Evolutionary conservation across 2,329 filamentous ascomycete genomes (phyloP).

Genomic region (Byssoonygena ceratinophila): DNA sequence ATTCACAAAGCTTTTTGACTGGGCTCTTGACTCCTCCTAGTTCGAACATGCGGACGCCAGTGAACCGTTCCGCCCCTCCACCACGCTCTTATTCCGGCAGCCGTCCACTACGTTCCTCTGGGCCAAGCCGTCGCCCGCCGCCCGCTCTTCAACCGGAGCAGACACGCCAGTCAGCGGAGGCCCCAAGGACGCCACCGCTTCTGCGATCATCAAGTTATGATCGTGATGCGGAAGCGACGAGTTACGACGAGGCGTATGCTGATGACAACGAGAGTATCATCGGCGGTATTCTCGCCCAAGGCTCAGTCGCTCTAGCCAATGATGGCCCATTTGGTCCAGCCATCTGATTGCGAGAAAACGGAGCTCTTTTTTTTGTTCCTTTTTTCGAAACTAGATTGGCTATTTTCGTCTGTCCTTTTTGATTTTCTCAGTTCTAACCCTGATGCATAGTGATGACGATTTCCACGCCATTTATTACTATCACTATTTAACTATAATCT

Average conservation of each 20-base stretch:
- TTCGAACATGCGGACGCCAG: constrained; percentile 55
- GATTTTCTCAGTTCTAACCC: not conserved
- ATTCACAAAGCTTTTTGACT: constrained; percentile 54
- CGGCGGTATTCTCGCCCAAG: constrained; percentile 9
- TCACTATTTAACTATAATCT: constrained; percentile 20
- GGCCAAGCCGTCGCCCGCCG: constrained; percentile 19
- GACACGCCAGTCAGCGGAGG: constrained; percentile 19
- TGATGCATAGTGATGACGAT: constrained; percentile 15
- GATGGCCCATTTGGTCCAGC: constrained; percentile 17
- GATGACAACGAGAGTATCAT: constrained; percentile 43
- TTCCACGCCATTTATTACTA: constrained; percentile 10
- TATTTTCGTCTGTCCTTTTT: constrained; percentile 1
- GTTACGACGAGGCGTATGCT: constrained; percentile 39
- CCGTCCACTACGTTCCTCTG: constrained; percentile 27
- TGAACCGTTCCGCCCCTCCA: constrained; percentile 28
- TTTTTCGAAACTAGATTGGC: not conserved
- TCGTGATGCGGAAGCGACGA: constrained; percentile 46
- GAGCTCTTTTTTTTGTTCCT: not conserved
- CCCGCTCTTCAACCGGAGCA: constrained; percentile 26
- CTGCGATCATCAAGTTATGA: constrained; percentile 49
- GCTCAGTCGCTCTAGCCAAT: not conserved
- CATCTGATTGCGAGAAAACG: constrained; percentile 11
- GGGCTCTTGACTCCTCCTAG: constrained; percentile 85
- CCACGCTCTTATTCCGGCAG: constrained; percentile 24
- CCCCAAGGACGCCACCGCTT: constrained; percentile 44